Conservation (phyloP, 768 basidiomycete species). For the Mycena rebaudengoi region DNA sequence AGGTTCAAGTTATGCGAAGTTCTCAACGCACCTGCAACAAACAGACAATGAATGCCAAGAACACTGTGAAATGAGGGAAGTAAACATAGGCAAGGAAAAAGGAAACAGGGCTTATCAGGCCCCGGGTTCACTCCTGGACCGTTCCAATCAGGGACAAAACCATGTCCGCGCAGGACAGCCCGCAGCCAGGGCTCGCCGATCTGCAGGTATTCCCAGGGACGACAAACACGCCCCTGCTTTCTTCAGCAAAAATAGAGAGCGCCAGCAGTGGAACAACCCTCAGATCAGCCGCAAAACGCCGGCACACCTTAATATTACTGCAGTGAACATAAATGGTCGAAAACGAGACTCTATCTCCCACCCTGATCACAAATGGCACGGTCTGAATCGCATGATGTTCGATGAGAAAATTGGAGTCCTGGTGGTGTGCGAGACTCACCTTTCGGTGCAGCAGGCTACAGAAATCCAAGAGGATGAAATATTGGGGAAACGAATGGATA, state of each 20-base stretch:
- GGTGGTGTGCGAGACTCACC: slow-evolving; percentile 6
- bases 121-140: too few relatives aligned
- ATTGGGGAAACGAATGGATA: background rate
- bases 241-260: background rate
- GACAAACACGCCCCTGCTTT: slow-evolving; percentile 12
- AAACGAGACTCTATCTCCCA: background rate
- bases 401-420: slow-evolving; percentile 6
- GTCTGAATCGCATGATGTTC: background rate
- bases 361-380: slow-evolving; percentile 14
- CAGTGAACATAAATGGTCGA: background rate
- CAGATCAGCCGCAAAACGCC: background rate
- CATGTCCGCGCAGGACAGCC: too few relatives aligned
- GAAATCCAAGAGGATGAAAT: background rate
- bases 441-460: background rate
- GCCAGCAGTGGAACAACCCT: background rate
- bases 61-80: too few relatives aligned
- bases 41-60: too few relatives aligned
- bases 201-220: background rate
- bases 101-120: too few relatives aligned
- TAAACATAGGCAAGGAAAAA: too few relatives aligned
- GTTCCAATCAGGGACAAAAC: too few relatives aligned
- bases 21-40: too few relatives aligned
- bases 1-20: too few relatives aligned
- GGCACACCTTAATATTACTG: background rate
- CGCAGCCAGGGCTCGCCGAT: too few relatives aligned